Evolutionary conservation across 164 flowering plant genomes (phyloP).

Genomic region (Dillenia turbinata): DNA sequence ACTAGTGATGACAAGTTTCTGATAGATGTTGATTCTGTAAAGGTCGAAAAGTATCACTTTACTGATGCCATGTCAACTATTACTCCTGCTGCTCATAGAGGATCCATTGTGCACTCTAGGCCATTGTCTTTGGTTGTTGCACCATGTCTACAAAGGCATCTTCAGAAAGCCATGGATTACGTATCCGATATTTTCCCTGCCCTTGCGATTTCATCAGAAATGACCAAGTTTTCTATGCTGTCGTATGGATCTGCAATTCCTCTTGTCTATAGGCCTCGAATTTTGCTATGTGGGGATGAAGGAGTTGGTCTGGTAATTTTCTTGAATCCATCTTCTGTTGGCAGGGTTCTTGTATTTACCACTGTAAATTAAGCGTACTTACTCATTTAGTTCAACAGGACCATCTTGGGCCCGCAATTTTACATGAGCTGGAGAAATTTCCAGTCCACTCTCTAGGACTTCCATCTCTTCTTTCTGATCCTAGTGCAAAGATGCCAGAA

Average conservation of each 20-base stretch:
- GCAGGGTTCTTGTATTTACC: conserved; percentile 1
- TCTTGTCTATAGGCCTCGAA: conserved; percentile 91
- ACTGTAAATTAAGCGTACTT: conserved; percentile 43
- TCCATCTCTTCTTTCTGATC: conserved; percentile 97
- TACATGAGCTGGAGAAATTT: conserved; percentile 97
- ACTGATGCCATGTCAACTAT: conserved; percentile 93
- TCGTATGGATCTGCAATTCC: conserved; percentile 87
- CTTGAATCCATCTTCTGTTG: conserved; percentile 16
- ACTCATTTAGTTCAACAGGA: conserved; percentile 81
- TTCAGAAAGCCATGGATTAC: conserved; percentile 54
- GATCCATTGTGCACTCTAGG: conserved; percentile 88
- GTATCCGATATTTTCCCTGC: conserved; percentile 75
- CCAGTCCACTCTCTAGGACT: conserved; percentile 98
- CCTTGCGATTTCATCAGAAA: conserved; percentile 50
- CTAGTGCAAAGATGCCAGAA: conserved; percentile 98
- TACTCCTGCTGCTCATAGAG: conserved; percentile 99
- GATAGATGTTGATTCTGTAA: conserved; percentile 91
- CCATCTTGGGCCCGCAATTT: conserved; percentile 97
- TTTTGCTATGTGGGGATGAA: conserved; percentile 76
- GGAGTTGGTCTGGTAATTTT: conserved; percentile 85
- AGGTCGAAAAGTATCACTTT: conserved; percentile 84
- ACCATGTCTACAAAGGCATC: conserved; percentile 78
- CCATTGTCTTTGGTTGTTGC: conserved; percentile 87
- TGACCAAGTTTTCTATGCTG: conserved; percentile 60
- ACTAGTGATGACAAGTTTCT: conserved; percentile 96